Evolutionary conservation across 192 early-diverging fungal genomes (phyloP).

Genomic region (Mortierella claussenii): DNA sequence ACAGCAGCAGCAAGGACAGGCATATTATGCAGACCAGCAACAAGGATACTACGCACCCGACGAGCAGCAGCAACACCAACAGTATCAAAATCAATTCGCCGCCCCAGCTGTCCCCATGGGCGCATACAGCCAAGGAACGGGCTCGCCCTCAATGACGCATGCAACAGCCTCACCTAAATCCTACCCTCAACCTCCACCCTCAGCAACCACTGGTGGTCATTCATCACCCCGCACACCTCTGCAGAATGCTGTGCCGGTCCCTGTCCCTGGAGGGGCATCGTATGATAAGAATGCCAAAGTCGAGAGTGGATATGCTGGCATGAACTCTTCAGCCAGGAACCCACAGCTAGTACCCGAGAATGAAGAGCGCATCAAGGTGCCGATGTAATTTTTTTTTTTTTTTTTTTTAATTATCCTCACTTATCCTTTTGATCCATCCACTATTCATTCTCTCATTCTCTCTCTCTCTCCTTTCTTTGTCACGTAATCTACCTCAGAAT

Average conservation of each 20-base stretch:
- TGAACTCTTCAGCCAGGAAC: conserved; percentile 14
- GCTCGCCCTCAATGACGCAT: conserved; percentile 35
- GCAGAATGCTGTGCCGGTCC: not conserved
- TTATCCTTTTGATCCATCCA: too few species aligned
- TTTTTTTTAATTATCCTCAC: conserved; percentile 16
- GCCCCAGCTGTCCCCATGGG: too few species aligned
- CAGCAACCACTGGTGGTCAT: conserved; percentile 5
- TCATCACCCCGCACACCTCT: conserved; percentile 17
- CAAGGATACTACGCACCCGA: not conserved
- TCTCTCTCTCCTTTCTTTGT: too few species aligned
- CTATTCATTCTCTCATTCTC: too few species aligned
- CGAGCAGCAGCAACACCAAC: conserved; percentile 10
- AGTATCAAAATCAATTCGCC: too few species aligned
- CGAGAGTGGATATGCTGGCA: conserved; percentile 7
- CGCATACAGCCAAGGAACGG: conserved; percentile 17
- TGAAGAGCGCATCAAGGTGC: conserved; percentile 13
- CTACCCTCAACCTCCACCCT: conserved; percentile 16
- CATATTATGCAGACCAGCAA: too few species aligned
- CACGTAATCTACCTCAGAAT: too few species aligned
- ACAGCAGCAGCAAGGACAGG: too few species aligned
- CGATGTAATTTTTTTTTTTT: not conserved
- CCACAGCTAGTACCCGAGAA: conserved; percentile 23
- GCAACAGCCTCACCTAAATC: conserved; percentile 3
- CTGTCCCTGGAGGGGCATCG: not conserved
- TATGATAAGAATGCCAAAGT: conserved; percentile 19